Evolutionary conservation across 257 asterid genomes (phyloP).

Genomic region (Nicotiana undulata): DNA sequence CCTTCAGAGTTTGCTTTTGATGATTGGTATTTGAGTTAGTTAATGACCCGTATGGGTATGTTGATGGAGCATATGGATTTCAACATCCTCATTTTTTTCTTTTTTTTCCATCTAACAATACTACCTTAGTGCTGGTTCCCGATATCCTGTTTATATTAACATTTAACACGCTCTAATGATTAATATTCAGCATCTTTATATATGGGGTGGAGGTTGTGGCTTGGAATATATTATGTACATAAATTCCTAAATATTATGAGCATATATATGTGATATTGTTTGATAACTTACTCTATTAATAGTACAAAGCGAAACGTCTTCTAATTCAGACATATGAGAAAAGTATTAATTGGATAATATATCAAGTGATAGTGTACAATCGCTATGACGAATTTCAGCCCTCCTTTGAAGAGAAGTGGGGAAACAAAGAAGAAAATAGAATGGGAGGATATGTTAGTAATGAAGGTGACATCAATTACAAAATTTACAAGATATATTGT

Average conservation of each 20-base stretch:
- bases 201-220: background rate
- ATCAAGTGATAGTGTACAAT: background rate
- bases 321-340: background rate
- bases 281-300: background rate
- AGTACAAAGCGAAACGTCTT: background rate
- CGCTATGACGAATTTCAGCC: background rate
- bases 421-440: background rate
- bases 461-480: background rate
- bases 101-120: background rate
- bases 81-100: background rate
- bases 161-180: background rate
- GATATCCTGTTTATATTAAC: background rate
- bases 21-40: background rate
- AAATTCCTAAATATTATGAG: background rate
- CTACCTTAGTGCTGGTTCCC: background rate
- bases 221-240: background rate
- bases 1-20: background rate
- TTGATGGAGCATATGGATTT: background rate
- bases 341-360: background rate
- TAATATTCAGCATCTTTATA: background rate
- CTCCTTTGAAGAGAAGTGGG: background rate
- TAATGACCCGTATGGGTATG: background rate
- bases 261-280: background rate
- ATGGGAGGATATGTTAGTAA: background rate
- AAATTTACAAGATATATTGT: background rate